These are phyloP conservation scores for Alternaria burnsii DNA, from an alignment of 2,329 filamentous ascomycete genomes.

Conservation along the genomic window DNA sequence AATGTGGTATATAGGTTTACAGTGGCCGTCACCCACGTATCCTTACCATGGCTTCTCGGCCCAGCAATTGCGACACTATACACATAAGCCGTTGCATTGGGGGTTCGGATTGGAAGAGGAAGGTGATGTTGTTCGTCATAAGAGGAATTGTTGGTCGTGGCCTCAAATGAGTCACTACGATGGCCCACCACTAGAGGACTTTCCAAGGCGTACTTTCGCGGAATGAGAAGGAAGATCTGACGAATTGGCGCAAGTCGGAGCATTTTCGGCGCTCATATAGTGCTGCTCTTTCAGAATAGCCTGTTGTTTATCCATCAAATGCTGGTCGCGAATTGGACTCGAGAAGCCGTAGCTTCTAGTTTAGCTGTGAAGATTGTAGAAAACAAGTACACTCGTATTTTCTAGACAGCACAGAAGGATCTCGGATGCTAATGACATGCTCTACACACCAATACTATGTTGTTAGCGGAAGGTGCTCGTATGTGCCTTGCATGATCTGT, in stretches of 20 bases:
- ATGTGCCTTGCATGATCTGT: slow-evolving; percentile 7
- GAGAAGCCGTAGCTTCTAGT: background rate
- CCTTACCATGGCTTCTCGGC: no score
- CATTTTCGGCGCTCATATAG: background rate
- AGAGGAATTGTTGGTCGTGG: background rate
- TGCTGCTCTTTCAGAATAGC: background rate
- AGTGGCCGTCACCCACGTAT: no score
- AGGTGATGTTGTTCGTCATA: background rate
- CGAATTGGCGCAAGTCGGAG: background rate
- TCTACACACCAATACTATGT: background rate
- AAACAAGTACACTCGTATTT: background rate
- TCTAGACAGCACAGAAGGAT: background rate
- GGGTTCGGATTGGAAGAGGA: no score
- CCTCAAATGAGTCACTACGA: background rate
- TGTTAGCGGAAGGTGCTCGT: slow-evolving; percentile 8
- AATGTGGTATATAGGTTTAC: no score
- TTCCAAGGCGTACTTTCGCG: background rate
- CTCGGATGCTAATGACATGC: background rate
- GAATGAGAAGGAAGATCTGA: background rate
- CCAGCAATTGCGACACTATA: no score
- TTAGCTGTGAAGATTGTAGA: background rate
- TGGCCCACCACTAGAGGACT: background rate
- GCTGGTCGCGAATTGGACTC: background rate
- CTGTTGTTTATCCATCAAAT: background rate
- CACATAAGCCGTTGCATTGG: no score